Evolutionary conservation across 2,329 filamentous ascomycete genomes (phyloP).

Genomic region (Trichoderma polysporum): DNA sequence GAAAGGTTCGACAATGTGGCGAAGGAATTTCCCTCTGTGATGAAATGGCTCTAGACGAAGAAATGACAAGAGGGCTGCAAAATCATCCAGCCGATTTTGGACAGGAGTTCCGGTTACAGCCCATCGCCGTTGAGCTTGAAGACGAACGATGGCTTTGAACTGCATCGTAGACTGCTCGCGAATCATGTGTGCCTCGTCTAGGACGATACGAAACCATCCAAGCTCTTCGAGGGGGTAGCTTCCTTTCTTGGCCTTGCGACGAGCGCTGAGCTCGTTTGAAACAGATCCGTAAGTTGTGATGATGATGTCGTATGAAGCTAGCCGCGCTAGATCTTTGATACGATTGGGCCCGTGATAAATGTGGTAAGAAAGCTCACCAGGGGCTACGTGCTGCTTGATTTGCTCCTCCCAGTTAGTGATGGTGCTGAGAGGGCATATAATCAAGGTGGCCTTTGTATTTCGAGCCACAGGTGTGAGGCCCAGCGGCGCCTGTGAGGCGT

Average conservation of each 20-base stretch:
- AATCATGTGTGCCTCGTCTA: conserved; percentile 95
- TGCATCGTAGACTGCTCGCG: conserved; percentile 79
- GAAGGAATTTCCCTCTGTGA: conserved; percentile 70
- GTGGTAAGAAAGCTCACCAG: conserved; percentile 66
- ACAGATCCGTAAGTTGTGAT: conserved; percentile 93
- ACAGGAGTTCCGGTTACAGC: conserved; percentile 96
- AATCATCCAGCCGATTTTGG: conserved; percentile 88
- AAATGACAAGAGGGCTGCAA: conserved; percentile 84
- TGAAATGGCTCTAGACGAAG: conserved; percentile 83
- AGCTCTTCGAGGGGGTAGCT: conserved; percentile 69
- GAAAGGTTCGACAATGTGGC: conserved; percentile 81
- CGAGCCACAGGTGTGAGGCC: conserved; percentile 53
- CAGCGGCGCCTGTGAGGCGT: conserved; percentile 41
- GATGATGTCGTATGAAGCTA: conserved; percentile 77
- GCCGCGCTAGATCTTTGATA: conserved; percentile 63
- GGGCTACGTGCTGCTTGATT: conserved; percentile 75
- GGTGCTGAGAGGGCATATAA: conserved; percentile 87
- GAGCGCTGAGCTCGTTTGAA: conserved; percentile 70
- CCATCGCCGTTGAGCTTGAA: conserved; percentile 83
- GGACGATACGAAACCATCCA: conserved; percentile 89
- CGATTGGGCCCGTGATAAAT: conserved; percentile 84
- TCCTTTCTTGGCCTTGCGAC: conserved; percentile 60
- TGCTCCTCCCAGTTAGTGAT: conserved; percentile 95
- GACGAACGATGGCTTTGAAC: conserved; percentile 78
- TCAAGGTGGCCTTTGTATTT: conserved; percentile 77